Percentiles rank a stretch among this genome's conserved stretches.
Conservation (phyloP, 2,329 filamentous ascomycete genomes). For the Kalmusia sp. region DNA sequence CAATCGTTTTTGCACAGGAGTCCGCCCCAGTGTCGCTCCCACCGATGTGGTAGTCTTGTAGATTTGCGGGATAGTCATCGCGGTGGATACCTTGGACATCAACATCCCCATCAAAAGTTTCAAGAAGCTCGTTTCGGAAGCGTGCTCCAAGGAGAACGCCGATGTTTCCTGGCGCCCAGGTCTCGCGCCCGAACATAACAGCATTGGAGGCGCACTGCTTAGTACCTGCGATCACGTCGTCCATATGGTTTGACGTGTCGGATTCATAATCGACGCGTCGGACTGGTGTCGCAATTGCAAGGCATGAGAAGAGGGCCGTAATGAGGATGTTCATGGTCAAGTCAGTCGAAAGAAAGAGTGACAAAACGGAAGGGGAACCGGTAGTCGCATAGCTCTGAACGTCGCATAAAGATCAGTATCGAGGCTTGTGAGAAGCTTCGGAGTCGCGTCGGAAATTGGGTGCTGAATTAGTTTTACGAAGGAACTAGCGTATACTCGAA, state of each 20-base stretch:
- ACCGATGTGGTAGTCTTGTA: background rate
- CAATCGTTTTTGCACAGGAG: background rate
- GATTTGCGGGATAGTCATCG: background rate
- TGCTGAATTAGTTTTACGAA: too few relatives aligned
- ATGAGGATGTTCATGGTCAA: background rate
- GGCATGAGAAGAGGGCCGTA: background rate
- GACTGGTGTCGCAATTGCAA: background rate
- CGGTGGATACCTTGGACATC: background rate
- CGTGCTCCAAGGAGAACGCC: background rate
- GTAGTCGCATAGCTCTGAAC: too few relatives aligned
- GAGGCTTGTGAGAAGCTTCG: too few relatives aligned
- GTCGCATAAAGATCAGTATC: too few relatives aligned
- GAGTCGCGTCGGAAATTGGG: too few relatives aligned
- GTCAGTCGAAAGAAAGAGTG: too few relatives aligned
- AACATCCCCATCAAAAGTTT: background rate
- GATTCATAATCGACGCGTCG: background rate
- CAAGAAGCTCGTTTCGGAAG: background rate
- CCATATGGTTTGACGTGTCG: background rate
- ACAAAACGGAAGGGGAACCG: too few relatives aligned
- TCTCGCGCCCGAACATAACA: background rate
- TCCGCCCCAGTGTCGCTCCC: background rate
- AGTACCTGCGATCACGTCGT: background rate
- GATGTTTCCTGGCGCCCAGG: background rate
- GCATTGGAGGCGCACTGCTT: background rate
- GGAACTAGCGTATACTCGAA: too few relatives aligned